These are phyloP conservation scores for Pholiota conissans DNA, from an alignment of 768 basidiomycete species.

Conservation along the genomic window DNA sequence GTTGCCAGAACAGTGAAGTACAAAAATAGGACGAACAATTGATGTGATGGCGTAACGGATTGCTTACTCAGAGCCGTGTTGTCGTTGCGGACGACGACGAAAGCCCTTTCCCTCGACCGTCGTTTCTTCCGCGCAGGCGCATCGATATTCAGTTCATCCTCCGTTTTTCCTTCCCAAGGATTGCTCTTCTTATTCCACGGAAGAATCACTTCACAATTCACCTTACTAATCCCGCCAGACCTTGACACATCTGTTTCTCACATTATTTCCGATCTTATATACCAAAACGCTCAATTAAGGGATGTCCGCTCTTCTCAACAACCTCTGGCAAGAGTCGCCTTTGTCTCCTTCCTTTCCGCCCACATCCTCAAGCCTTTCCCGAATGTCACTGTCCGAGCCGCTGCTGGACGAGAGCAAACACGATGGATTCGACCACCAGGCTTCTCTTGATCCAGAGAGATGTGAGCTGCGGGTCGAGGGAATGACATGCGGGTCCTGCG, in stretches of 20 bases:
- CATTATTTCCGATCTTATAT: slow-evolving; percentile 6
- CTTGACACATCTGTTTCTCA: slow-evolving; percentile 11
- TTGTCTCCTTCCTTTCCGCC: background rate
- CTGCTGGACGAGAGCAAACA: background rate
- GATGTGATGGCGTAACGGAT: background rate
- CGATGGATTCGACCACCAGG: background rate
- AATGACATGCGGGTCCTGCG: slow-evolving; percentile 90
- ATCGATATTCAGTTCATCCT: slow-evolving; percentile 2
- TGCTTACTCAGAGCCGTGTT: background rate
- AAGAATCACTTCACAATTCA: background rate
- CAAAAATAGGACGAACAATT: background rate
- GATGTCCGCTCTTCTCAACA: slow-evolving; percentile 2
- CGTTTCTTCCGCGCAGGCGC: slow-evolving; percentile 24
- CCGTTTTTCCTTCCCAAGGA: background rate
- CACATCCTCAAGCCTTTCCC: background rate
- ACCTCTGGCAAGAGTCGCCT: background rate
- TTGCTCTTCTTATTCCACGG: background rate
- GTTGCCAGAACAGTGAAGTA: background rate
- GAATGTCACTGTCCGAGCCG: background rate
- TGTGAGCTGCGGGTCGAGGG: slow-evolving; percentile 85
- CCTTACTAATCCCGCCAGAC: slow-evolving; percentile 15
- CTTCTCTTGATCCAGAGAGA: slow-evolving; percentile 36
- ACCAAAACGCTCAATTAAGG: slow-evolving; percentile 1
- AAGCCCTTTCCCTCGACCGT: background rate
- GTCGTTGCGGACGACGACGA: background rate